Evolutionary conservation across 225 moss, liverwort and hornwort species (phyloP).

Genomic region (Anthoceros angustus): DNA sequence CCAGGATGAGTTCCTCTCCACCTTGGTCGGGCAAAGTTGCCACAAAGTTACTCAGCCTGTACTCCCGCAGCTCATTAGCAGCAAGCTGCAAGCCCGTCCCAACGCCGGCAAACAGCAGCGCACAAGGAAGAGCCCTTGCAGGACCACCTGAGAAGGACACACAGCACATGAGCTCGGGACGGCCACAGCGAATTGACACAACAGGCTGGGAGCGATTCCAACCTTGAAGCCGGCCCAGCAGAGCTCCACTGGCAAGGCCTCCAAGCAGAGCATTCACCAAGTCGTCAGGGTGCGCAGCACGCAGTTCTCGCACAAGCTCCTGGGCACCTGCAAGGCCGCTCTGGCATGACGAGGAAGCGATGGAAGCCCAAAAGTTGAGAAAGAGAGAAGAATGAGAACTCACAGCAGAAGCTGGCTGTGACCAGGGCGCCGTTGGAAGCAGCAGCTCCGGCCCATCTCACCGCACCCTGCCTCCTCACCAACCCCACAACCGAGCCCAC

Average conservation of each 20-base stretch:
- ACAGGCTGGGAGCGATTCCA: not conserved
- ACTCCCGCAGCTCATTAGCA: conserved; percentile 42
- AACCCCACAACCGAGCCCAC: conserved; percentile 43
- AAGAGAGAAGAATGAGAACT: not conserved
- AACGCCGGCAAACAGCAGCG: conserved; percentile 62
- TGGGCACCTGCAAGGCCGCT: conserved; percentile 35
- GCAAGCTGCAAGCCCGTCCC: conserved; percentile 68
- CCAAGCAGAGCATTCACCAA: conserved; percentile 51
- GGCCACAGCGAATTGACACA: not conserved
- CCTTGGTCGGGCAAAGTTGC: conserved; percentile 15
- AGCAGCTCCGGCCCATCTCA: conserved; percentile 39
- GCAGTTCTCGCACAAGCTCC: conserved; percentile 83
- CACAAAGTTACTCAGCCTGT: conserved; percentile 50
- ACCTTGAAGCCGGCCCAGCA: conserved; percentile 78
- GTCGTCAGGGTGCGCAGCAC: conserved; percentile 73
- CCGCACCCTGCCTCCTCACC: conserved; percentile 33
- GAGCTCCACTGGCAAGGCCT: conserved; percentile 67
- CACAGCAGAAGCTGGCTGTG: conserved; percentile 58
- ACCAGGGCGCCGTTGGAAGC: conserved; percentile 60
- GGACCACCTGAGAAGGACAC: conserved; percentile 15
- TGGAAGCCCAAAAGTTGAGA: not conserved
- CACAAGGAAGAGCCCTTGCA: conserved; percentile 58
- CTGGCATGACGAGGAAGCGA: not conserved
- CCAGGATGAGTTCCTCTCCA: conserved; percentile 7
- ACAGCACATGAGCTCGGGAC: not conserved